A percentile compares a stretch with the other conserved stretches of the same genome.
Conservation (phyloP, 345 rosid genomes). For the Draba incana region DNA sequence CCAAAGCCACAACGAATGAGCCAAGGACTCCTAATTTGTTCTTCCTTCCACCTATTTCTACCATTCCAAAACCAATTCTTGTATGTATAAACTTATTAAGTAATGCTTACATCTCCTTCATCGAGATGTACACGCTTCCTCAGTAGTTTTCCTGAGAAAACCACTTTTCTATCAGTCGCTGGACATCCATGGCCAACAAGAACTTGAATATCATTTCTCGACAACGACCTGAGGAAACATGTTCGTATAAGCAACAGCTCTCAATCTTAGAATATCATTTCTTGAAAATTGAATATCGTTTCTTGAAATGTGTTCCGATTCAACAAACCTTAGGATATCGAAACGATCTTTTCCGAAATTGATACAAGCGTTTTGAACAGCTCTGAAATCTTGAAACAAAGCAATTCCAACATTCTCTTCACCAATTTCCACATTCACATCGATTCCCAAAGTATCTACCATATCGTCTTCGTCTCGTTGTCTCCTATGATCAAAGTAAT, state of each 20-base stretch:
- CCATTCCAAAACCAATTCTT: neutral
- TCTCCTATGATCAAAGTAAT: slow-evolving; percentile 89
- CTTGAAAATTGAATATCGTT: too few species aligned
- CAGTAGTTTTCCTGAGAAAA: slow-evolving; percentile 79
- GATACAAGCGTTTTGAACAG: slow-evolving; percentile 79
- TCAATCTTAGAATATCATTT: too few species aligned
- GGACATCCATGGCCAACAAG: slow-evolving; percentile 97
- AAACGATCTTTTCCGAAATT: slow-evolving; percentile 97
- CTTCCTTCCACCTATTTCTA: neutral
- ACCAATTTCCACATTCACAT: slow-evolving; percentile 32
- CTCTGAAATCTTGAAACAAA: slow-evolving; percentile 64
- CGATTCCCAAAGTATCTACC: slow-evolving; percentile 63
- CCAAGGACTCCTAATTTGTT: neutral
- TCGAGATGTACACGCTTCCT: slow-evolving; percentile 93
- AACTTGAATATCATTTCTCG: slow-evolving; percentile 78
- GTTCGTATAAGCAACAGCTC: slow-evolving; percentile 38
- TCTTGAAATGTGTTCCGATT: too few species aligned
- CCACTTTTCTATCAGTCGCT: slow-evolving; percentile 79
- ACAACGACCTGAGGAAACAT: slow-evolving; percentile 61
- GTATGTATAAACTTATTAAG: neutral
- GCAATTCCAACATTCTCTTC: slow-evolving; percentile 53
- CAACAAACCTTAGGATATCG: slow-evolving; percentile 82
- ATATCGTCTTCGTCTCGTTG: slow-evolving; percentile 62
- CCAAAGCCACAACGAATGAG: slow-evolving; percentile 3
- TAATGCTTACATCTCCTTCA: slow-evolving; percentile 94